Evolutionary conservation across 805 yeast genomes (phyloP).

Genomic region (Metschnikowia orientalis): DNA sequence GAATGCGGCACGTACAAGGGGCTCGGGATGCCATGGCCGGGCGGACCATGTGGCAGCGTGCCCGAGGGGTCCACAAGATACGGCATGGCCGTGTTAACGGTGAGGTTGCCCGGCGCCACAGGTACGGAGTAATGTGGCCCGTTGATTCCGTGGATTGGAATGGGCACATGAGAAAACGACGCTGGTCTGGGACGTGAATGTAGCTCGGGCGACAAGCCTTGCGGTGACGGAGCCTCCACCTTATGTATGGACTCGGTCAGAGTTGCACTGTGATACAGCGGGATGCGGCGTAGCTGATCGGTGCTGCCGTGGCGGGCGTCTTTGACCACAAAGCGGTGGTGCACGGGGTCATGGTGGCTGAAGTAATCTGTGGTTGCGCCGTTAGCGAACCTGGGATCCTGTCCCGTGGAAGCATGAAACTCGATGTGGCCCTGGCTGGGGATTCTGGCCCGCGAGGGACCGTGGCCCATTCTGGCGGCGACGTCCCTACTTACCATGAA

Average conservation of each 20-base stretch:
- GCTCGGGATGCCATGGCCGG: not conserved
- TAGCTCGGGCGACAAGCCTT: constrained; percentile 8
- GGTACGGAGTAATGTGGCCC: not conserved
- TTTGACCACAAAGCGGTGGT: constrained; percentile 3
- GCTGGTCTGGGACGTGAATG: constrained; percentile 12
- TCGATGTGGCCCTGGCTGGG: too few relatives aligned
- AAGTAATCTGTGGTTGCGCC: constrained; percentile 8
- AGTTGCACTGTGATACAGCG: constrained; percentile 8
- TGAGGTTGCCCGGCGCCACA: not conserved
- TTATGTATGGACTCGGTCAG: constrained; percentile 2
- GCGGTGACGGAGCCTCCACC: constrained; percentile 5
- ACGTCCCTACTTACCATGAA: too few relatives aligned
- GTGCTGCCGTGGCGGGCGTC: constrained; percentile 4
- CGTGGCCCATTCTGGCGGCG: too few relatives aligned
- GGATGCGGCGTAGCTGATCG: constrained; percentile 6
- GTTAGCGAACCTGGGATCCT: constrained; percentile 4
- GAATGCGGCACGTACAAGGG: not conserved
- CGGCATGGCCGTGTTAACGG: constrained; percentile 1
- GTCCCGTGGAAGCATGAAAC: constrained; percentile 1
- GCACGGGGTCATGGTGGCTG: constrained; percentile 10
- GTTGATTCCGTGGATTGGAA: constrained; percentile 1
- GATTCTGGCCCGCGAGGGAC: too few relatives aligned
- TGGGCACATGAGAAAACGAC: constrained; percentile 10
- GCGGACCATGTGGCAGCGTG: constrained; percentile 2
- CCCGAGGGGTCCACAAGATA: not conserved